Evolutionary conservation across 768 basidiomycete genomes (phyloP), one percentile per base, ranked within the genome.

Genomic region (Roridomyces roridus): DNA sequence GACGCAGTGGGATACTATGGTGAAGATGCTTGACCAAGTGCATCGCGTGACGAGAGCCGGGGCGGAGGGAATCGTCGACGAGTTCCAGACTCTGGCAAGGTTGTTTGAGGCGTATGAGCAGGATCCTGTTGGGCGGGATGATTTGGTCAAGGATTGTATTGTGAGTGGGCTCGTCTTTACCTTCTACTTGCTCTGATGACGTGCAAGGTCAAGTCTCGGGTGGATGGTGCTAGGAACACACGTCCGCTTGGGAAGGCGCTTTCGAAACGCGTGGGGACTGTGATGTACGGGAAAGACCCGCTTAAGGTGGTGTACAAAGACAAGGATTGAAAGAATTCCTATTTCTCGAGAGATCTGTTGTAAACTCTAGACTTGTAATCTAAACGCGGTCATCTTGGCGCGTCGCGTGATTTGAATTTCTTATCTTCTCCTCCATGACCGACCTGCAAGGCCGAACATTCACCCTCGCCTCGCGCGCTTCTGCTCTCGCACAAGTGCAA

Each of bases 241-340:
- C 37, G 48, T 1, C 18, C 18, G 14, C 12, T 65, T 4, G 51
- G 44, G 4, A 42, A 12, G 6, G 42, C 49, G 21, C 44, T 50
- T 9, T 52, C 43, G 57, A 11, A 59, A 74, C 74, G 78, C 70
- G 77, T 64, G 69, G 77, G 11, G 74, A 80, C 63, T 75, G 80
- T 57, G 14, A 36, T 63, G 44, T 57, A 39, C 29, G 46, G 51
- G 4, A 5, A 1, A 6, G 58, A 63, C 35, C 64, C 23, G 59
- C 66, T 36, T 62, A 59, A 34, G 65, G 43, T 55, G 37, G 62
- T 50, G 36, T 40, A 40, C n/a, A 31, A 31, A 31, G 29, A 14
- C 7, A 6, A 14, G 29, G 29, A 31, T 31, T 31, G 14, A 31
- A n/a, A n/a, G n/a, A n/a, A n/a, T n/a, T n/a, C n/a, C n/a, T n/a